These are phyloP conservation scores for Globisporangium splendens DNA, from an alignment of 352 stramenopile species.

Conservation along the genomic window DNA sequence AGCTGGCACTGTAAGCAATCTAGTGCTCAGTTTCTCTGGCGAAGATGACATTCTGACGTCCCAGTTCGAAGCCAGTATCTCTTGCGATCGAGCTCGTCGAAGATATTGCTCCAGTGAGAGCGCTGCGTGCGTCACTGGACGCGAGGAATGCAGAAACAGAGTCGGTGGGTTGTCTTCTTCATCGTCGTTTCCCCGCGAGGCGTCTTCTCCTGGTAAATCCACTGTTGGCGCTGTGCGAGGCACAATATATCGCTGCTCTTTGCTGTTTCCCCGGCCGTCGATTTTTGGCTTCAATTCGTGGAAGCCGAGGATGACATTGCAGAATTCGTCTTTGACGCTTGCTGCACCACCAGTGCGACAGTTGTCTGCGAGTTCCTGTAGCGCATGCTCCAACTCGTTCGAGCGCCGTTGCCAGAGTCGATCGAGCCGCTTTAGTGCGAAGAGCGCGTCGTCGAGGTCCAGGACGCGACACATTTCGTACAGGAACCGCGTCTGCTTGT, in stretches of 20 bases:
- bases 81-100: background rate
- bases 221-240: background rate
- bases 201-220: background rate
- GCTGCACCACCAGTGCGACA: background rate
- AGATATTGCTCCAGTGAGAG: slow-evolving; percentile 9
- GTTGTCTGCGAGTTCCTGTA: slow-evolving; percentile 19
- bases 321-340: slow-evolving; percentile 51
- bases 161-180: background rate
- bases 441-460: slow-evolving; percentile 62
- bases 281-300: slow-evolving; percentile 18
- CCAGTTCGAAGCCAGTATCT: background rate
- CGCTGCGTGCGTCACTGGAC: background rate
- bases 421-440: slow-evolving; percentile 56
- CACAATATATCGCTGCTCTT: slow-evolving; percentile 1
- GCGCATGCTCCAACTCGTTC: slow-evolving; percentile 22
- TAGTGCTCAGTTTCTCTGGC: background rate
- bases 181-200: background rate
- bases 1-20: background rate
- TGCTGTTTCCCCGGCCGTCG: background rate
- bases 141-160: slow-evolving; percentile 6
- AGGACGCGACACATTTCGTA: slow-evolving; percentile 66
- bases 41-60: background rate
- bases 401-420: slow-evolving; percentile 38
- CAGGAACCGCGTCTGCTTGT: slow-evolving; percentile 43
- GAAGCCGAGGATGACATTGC: slow-evolving; percentile 60